Evolutionary conservation across 345 rosid genomes (phyloP), one percentile per base, ranked within the genome.

Genomic region (Murraya koenigii): DNA sequence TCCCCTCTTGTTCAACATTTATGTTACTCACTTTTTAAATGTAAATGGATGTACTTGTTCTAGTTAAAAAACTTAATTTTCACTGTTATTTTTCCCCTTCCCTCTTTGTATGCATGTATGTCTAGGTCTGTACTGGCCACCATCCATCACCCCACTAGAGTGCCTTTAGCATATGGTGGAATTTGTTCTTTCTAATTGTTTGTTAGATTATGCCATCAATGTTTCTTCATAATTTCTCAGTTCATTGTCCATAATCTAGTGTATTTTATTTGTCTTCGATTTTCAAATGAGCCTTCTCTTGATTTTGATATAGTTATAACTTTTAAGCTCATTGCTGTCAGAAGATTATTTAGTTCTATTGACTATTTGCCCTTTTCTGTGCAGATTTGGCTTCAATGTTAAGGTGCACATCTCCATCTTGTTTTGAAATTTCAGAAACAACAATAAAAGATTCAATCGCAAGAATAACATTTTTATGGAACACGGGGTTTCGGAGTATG

Each of bases 381-480:
- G 79, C 90, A 95, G 97, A 80, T 87, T 83, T 26, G 85, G 88
- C 67, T 85, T 86, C 85, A 76, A 83, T 66, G 83, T 86, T 55
- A 85, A 75, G 79, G 79, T 82, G 80, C 82, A 81, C 86, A 73
- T 78, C 89, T 56, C 68, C 80, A 3, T 84, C 93, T 84, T 82
- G 77, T 81, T 89, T 91, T 82, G 83, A 89, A 82, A 82, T 91
- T 47, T 83, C 91, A 30, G 92, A 38, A 75, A 75, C 80, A 28
- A 38, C 47, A 7, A 81, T 87, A 33, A 85, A 82, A 79, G 90
- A 89, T 84, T 83, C 84, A 62, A 56, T 91, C 69, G 79, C 75
- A 80, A 79, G 82, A 69, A 67, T 89, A 9, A 82, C 83, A 36
- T 78, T 52, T 75, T 59, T 75, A 35, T 95, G 97, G 98, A 95